Conservation (phyloP, 2,329 filamentous ascomycete species). For the Trichophyton benhamiae region DNA sequence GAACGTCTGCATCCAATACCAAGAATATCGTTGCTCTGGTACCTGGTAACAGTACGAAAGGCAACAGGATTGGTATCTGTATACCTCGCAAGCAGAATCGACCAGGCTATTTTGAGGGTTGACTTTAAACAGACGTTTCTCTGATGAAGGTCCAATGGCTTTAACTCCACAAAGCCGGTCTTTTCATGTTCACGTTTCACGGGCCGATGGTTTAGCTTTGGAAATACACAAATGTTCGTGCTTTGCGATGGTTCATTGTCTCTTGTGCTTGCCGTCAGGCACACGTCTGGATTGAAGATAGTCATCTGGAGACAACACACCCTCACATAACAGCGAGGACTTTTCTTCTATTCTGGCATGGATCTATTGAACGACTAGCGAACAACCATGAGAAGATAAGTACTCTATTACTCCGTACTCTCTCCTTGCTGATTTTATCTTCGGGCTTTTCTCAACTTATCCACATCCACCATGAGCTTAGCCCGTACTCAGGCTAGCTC, state of each 20-base stretch:
- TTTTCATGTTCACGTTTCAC: not conserved
- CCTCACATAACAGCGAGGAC: not conserved
- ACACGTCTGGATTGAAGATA: not conserved
- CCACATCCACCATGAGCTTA: not conserved
- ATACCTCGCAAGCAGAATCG: slow-evolving; percentile 7
- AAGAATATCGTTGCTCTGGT: not conserved
- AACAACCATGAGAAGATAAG: not conserved
- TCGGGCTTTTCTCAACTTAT: not conserved
- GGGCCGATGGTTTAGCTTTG: not conserved
- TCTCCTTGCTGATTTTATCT: not conserved
- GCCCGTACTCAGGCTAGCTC: not conserved
- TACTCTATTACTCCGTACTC: not conserved
- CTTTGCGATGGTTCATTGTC: not conserved
- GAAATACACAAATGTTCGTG: not conserved
- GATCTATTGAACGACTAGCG: not conserved
- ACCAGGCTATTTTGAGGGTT: not conserved
- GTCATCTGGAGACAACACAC: not conserved
- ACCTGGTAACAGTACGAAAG: not conserved
- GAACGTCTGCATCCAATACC: not conserved
- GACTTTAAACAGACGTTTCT: not conserved
- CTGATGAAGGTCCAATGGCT: not conserved
- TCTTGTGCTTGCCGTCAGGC: not conserved
- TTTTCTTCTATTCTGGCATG: not conserved
- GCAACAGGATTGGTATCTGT: not conserved
- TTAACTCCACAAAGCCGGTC: not conserved